Evolutionary conservation across 441 rosid species (phyloP).

Genomic region (Populus trichocarpa): DNA sequence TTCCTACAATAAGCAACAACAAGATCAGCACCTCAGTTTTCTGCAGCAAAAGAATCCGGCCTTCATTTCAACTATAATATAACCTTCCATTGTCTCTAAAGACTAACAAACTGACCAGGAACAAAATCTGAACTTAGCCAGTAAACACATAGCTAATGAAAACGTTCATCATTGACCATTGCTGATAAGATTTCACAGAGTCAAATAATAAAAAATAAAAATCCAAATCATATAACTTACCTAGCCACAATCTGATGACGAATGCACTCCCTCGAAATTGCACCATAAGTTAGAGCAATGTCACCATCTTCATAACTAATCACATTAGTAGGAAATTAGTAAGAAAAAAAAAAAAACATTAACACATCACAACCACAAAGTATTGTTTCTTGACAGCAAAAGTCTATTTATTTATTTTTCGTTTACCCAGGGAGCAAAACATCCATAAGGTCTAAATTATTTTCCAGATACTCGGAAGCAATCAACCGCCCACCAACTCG

Average conservation of each 20-base stretch:
- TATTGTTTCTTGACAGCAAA: background rate
- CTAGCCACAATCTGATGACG: slow-evolving; percentile 91
- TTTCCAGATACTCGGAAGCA: slow-evolving; percentile 78
- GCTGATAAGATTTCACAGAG: background rate
- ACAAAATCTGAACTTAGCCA: background rate
- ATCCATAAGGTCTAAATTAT: slow-evolving; percentile 72
- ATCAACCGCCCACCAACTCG: slow-evolving; percentile 67
- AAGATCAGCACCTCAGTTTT: background rate
- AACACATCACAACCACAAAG: background rate
- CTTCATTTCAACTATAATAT: background rate
- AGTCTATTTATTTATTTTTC: background rate
- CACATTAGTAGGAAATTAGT: background rate
- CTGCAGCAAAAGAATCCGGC: background rate
- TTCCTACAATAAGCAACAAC: background rate
- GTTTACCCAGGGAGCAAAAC: slow-evolving; percentile 62
- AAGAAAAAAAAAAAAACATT: slow-evolving; percentile 10
- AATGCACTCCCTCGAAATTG: slow-evolving; percentile 89
- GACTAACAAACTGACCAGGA: background rate
- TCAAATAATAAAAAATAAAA: too few species aligned
- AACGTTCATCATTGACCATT: background rate
- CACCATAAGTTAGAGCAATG: slow-evolving; percentile 88
- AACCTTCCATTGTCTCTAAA: background rate
- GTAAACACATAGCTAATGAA: background rate
- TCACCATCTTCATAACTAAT: slow-evolving; percentile 66
- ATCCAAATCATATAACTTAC: slow-evolving; percentile 32